Evolutionary conservation across 805 yeast species (phyloP), one percentile per base, ranked within the genome.

Genomic region (Teunomyces kruisii): DNA sequence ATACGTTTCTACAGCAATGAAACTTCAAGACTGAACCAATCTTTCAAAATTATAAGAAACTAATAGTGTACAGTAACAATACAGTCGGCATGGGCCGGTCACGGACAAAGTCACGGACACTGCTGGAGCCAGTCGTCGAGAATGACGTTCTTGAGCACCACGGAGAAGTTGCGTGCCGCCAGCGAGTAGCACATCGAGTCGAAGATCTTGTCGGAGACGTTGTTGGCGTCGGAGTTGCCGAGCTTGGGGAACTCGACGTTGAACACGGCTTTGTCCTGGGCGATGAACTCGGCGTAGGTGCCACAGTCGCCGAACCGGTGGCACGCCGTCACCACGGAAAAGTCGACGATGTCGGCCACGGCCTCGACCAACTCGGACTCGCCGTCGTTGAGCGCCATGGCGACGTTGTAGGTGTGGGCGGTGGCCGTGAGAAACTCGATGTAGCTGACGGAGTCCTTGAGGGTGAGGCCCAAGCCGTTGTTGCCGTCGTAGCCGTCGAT

Each of bases 401-500:
- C 43, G 35, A 57, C 42, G 13, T 28, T 42, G 40, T 15, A 56
- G 27, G 6, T 54, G 28, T 61, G 63, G 9, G 59, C 57, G 9
- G 32, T 40, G 3, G 47, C 28, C 2, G 62, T 41, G 9, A 62
- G 55, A 30, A 47, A 59, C n/a, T 51, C 32, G n/a, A 62, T 51
- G 37, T 48, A 62, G 35, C 56, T 43, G 7, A 57, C 43, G 2
- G 65, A 44, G 39, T 61, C 62, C 2, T 44, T 14, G 32, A 57
- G 39, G 6, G 59, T 55, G 36, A 62, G 44, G n/a, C 43, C 41
- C n/a, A 62, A 46, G 7, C 68, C 68, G 4, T 24, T 7, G 30
- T 47, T 62, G 36, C 53, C 55, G 26, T 53, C 59, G 45, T 61
- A 62, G 4, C 59, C 66, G 41, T 62, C 65, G 1, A 61, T 31